Evolutionary conservation across 2,329 filamentous ascomycete genomes (phyloP).

Genomic region (Fragosphaeria purpurea): DNA sequence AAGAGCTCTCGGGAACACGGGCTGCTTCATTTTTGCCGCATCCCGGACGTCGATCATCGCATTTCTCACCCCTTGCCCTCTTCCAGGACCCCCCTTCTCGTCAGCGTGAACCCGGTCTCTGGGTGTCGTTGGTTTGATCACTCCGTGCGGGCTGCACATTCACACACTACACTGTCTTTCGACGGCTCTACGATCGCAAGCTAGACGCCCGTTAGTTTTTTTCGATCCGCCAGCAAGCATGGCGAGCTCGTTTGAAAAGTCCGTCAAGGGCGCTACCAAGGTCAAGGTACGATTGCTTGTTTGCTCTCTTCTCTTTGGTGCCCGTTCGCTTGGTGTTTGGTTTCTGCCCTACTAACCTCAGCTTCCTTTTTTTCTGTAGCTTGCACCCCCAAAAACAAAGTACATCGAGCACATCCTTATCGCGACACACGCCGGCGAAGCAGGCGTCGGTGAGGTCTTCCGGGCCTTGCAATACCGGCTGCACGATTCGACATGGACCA

Average conservation of each 20-base stretch:
- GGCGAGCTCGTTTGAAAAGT: conserved; percentile 94
- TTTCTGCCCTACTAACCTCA: background rate
- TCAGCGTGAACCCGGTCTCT: too few relatives aligned
- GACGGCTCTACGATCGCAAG: background rate
- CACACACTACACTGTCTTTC: background rate
- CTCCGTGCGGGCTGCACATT: too few relatives aligned
- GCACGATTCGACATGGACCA: conserved; percentile 97
- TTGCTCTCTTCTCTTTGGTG: background rate
- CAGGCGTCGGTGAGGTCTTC: conserved; percentile 92
- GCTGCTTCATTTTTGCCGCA: background rate
- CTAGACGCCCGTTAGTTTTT: background rate
- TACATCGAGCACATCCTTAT: conserved; percentile 98
- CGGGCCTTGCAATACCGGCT: conserved; percentile 79
- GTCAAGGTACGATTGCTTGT: conserved; percentile 59
- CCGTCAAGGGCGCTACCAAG: conserved; percentile 96
- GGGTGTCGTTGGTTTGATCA: too few relatives aligned
- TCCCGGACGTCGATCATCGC: conserved; percentile 3
- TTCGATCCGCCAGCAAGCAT: conserved; percentile 30
- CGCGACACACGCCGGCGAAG: conserved; percentile 88
- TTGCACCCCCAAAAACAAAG: conserved; percentile 94
- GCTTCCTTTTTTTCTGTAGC: conserved; percentile 35
- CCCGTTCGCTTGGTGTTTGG: background rate
- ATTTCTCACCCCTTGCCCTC: background rate
- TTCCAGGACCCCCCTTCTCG: background rate
- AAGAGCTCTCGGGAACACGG: too few relatives aligned